A percentile compares a stretch with the other conserved stretches of the same genome.
These are phyloP conservation scores for Hericium alpestre DNA, from an alignment of 768 basidiomycete genomes.

Conservation along the genomic window DNA sequence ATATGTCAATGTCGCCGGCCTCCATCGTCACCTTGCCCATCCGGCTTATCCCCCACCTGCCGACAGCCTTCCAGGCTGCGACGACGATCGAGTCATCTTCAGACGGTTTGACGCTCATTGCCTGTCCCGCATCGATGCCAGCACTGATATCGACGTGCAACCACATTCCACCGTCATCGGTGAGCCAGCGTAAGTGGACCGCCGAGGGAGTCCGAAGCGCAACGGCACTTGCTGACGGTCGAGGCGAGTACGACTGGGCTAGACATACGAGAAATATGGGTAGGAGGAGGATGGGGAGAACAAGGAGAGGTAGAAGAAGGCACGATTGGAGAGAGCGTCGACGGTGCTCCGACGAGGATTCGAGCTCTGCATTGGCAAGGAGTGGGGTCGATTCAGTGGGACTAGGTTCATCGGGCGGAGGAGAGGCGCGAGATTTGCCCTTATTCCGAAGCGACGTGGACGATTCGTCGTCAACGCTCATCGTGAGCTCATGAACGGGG, in stretches of 20 bases:
- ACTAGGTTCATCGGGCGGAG: constrained; percentile 11
- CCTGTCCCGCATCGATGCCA: constrained; percentile 58
- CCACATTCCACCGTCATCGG: constrained; percentile 48
- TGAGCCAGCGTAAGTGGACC: constrained; percentile 53
- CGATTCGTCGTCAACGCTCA: not conserved
- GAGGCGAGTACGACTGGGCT: constrained; percentile 57
- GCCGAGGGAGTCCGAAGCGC: constrained; percentile 52
- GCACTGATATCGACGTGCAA: constrained; percentile 43
- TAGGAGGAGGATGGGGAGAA: constrained; percentile 20
- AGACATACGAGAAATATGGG: constrained; percentile 31
- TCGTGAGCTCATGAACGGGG: not conserved
- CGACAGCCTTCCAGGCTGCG: constrained; percentile 54
- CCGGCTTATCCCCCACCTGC: constrained; percentile 52
- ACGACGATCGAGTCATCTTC: constrained; percentile 33
- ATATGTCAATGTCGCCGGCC: constrained; percentile 27
- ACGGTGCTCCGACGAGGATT: constrained; percentile 25
- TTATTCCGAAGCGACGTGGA: constrained; percentile 25
- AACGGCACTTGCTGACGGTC: constrained; percentile 42
- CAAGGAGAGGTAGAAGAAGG: constrained; percentile 36
- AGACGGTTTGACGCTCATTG: constrained; percentile 43
- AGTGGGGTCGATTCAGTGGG: constrained; percentile 47
- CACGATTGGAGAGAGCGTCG: constrained; percentile 42
- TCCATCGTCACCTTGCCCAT: constrained; percentile 47
- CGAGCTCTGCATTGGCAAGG: constrained; percentile 24
- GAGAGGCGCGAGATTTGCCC: constrained; percentile 29